A percentile compares a stretch with the other conserved stretches of the same genome.
Conservation (phyloP, 2,329 filamentous ascomycete species). For the Penicillium sp. region DNA sequence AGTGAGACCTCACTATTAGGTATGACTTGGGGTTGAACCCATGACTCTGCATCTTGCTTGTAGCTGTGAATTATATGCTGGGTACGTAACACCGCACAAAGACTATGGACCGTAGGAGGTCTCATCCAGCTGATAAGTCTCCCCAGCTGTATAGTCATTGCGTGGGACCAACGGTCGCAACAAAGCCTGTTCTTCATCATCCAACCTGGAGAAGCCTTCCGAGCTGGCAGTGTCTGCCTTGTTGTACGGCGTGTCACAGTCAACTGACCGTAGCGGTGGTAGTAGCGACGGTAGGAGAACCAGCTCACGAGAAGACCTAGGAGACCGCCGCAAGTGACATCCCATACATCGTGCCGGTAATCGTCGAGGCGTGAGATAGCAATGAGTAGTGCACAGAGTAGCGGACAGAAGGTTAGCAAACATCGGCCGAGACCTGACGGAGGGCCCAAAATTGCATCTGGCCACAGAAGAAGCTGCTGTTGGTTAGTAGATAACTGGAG, state of each 20-base stretch:
- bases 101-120: too few species aligned
- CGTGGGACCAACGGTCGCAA: too few species aligned
- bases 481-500: not conserved
- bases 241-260: constrained; percentile 53
- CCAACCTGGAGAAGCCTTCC: constrained; percentile 32
- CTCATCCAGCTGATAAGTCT: too few species aligned
- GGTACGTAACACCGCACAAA: too few species aligned
- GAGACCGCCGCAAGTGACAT: constrained; percentile 56
- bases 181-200: constrained; percentile 30
- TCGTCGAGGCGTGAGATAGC: constrained; percentile 61
- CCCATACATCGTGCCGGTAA: constrained; percentile 63
- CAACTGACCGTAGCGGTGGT: constrained; percentile 50
- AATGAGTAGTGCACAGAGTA: constrained; percentile 58
- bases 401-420: constrained; percentile 54
- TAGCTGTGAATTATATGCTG: too few species aligned
- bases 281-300: constrained; percentile 61
- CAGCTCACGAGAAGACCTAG: constrained; percentile 55
- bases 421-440: constrained; percentile 56
- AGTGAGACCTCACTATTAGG: too few species aligned
- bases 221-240: constrained; percentile 19
- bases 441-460: constrained; percentile 60
- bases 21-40: too few species aligned
- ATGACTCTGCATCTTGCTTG: too few species aligned
- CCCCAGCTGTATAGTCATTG: too few species aligned
- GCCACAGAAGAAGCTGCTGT: constrained; percentile 44